Conservation (phyloP, 805 yeast species). For the Peterozyma toletana region DNA sequence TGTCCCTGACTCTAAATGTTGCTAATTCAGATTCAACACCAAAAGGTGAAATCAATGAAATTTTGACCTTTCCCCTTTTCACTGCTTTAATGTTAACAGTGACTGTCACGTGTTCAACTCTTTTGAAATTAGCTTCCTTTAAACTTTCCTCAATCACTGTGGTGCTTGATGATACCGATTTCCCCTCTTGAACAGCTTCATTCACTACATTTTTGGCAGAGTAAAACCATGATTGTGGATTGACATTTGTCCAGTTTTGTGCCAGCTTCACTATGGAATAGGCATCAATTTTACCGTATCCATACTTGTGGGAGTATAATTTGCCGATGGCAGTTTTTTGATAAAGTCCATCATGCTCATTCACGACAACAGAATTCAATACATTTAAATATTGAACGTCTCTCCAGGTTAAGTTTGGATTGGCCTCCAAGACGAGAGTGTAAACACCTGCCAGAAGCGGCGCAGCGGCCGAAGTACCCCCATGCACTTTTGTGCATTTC, state of each 20-base stretch:
- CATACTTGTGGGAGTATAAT: constrained; percentile 77
- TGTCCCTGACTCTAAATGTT: constrained; percentile 54
- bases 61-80: constrained; percentile 62
- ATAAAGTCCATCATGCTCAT: constrained; percentile 63
- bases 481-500: constrained; percentile 69
- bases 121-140: constrained; percentile 50
- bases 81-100: constrained; percentile 62
- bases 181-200: constrained; percentile 13
- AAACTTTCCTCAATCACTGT: constrained; percentile 43
- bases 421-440: constrained; percentile 71
- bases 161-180: constrained; percentile 27
- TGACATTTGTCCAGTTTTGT: constrained; percentile 71
- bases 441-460: constrained; percentile 97
- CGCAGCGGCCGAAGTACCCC: constrained; percentile 99
- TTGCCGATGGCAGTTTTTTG: constrained; percentile 58
- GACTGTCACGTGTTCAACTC: constrained; percentile 81
- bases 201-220: constrained; percentile 32
- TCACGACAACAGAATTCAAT: constrained; percentile 60
- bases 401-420: constrained; percentile 91
- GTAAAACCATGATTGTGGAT: constrained; percentile 83
- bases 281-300: constrained; percentile 90
- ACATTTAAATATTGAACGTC: constrained; percentile 85
- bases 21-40: constrained; percentile 75
- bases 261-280: constrained; percentile 67
- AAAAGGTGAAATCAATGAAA: constrained; percentile 63